Base-by-base conservation (phyloP, 768 basidiomycete species). In the Boletus reticuloceps region DNA sequence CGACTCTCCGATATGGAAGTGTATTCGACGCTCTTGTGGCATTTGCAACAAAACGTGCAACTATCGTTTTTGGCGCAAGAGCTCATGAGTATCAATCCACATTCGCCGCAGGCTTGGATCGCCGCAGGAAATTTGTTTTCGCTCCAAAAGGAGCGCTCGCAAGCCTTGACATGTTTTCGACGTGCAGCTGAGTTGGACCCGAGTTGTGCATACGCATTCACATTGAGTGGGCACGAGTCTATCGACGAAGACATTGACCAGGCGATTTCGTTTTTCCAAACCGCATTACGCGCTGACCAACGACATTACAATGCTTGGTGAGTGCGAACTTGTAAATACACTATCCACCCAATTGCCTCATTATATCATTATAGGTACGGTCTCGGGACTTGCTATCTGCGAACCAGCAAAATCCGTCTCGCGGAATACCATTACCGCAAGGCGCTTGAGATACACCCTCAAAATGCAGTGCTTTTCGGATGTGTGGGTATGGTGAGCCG, bases 291-390 rank as follows among this genome's bases (percentile, higher is more conserved):
- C 74, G 87, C 89, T 55, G 94, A 98, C 77, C 76, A 83, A 65
- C 85, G 92, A 73, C 94, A 97, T 74, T 99, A 98, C 74, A 96
- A 97, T 75, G 97, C 97, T 51, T 98, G 97, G 97, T 97, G 72
- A 71, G 91, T 79, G 51, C 38, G 29, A 53, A 49, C 4, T 38
- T 32, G 20, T 52, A 38, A 25, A 58, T 38, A 46, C 27, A 37
- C 32, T 31, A 50, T 43, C 50, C 14, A 13, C 36, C n/a, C 22
- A n/a, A 32, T 50, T 27, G 61, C 53, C 57, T 69, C 54, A 73
- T 68, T 62, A 69, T 53, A 54, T 58, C 50, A 62, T 67, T 58
- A 59, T 66, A 98, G 96, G 96, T 99, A 98, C 72, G 97, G 97
- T n/a, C 78, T 99, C 63, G 97, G 97, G 58, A 91, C 91, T 36